Evolutionary conservation across 2,329 filamentous ascomycete species (phyloP).

Genomic region (Bisporella sp.): DNA sequence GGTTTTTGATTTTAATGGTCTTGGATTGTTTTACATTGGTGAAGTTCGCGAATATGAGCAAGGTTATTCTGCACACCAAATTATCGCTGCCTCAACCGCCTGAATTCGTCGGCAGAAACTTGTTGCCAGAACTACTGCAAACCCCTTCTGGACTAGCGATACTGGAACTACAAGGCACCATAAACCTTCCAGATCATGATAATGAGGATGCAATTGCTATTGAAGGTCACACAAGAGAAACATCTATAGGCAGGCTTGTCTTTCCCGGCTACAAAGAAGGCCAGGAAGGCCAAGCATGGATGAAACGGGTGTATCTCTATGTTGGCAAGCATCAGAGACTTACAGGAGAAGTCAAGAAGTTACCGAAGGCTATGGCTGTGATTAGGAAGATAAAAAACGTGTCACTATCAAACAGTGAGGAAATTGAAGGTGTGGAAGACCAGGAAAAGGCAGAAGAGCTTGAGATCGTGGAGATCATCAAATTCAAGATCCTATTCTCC

Average conservation of each 20-base stretch:
- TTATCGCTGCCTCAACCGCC: background rate
- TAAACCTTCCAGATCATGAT: constrained; percentile 59
- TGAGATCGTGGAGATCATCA: constrained; percentile 82
- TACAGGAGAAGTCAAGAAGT: constrained; percentile 83
- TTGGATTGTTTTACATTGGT: no score
- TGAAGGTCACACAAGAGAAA: constrained; percentile 25
- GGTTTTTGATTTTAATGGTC: no score
- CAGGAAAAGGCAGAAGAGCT: constrained; percentile 42
- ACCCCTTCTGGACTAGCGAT: constrained; percentile 86
- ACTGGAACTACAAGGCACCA: constrained; percentile 84
- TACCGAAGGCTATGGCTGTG: constrained; percentile 73
- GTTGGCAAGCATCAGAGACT: constrained; percentile 84
- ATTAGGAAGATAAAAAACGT: constrained; percentile 47
- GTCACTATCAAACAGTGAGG: constrained; percentile 8
- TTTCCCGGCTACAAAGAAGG: constrained; percentile 68
- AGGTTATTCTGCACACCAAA: no score
- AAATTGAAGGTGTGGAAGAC: constrained; percentile 18
- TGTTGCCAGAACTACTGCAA: constrained; percentile 75
- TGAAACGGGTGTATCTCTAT: constrained; percentile 84
- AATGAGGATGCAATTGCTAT: constrained; percentile 20
- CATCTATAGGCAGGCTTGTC: constrained; percentile 63
- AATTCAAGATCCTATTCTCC: constrained; percentile 81
- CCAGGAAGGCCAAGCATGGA: constrained; percentile 62
- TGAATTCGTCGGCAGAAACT: constrained; percentile 24
- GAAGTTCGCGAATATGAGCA: background rate